Base-by-base conservation (phyloP, 805 yeast genomes). In the Metschnikowia kunwiensis region DNA sequence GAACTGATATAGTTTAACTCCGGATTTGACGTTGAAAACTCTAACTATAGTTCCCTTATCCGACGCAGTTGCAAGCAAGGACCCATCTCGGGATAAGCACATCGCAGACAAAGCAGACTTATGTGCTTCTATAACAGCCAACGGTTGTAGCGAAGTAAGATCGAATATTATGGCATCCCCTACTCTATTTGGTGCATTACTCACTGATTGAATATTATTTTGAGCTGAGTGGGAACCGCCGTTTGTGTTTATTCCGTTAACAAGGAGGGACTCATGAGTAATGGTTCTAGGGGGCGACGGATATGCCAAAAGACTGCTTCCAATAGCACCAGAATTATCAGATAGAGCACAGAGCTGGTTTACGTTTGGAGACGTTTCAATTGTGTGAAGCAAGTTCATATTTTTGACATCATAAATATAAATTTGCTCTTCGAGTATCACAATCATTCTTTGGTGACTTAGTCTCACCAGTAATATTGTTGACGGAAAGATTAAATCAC, bases 1-100 rank as follows among this genome's bases (percentile, higher is more conserved):
- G 58, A 85, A 86, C 57, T 87, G 91, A 41, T 70, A 76, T 12
- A 85, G 57, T 47, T 75, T 77, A 19, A 67, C 61, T 0, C 89
- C 88, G 1, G 80, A 74, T 2, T 71, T 68, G 0, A 86, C 79
- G 23, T 81, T 67, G 53, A 89, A 93, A 3, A 93, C 82, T 29
- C 97, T 65, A 3, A 91, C 78, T 15, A 93, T 78, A 0, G 97
- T 93, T 2, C 98, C 98, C 53, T 86, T 86, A 23, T 74, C 78
- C 0, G 96, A 86, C 5, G 96, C 87, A 0, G 97, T 86, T 0
- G 97, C 96, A 29, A 91, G 68, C 45, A 86, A 64, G 2, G 77
- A 68, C 0, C 97, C 97, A 51, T 85, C 89, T 21, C 70, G 68
- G 33, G 87, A 85, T 12, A 93, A 57, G 1, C 82, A 65, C 30